These are phyloP conservation scores for Triangularia verruculosa DNA, from an alignment of 2,329 filamentous ascomycete genomes.

Conservation along the genomic window DNA sequence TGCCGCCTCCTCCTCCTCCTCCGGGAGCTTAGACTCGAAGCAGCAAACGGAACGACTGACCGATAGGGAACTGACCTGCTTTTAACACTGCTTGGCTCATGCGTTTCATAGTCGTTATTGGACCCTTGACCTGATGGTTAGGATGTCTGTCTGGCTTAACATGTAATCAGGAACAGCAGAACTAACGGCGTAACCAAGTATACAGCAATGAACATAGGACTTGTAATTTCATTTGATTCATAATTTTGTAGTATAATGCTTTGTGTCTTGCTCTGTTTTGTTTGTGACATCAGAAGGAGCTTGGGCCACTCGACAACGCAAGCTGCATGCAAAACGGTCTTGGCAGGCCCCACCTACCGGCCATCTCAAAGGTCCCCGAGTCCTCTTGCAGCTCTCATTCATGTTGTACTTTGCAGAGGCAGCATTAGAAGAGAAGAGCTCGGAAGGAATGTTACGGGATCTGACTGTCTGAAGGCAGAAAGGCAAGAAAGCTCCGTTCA, in stretches of 20 bases:
- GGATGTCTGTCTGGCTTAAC: background rate
- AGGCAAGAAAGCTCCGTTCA: background rate
- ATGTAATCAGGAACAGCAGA: background rate
- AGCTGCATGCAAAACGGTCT: background rate
- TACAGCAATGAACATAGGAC: conserved; percentile 7
- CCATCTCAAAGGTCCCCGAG: background rate
- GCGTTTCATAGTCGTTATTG: conserved; percentile 9
- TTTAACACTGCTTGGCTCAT: conserved; percentile 17
- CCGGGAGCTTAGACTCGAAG: conserved; percentile 28
- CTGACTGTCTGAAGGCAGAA: background rate
- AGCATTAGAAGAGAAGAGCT: background rate
- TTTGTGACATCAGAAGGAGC: background rate
- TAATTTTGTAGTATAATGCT: background rate
- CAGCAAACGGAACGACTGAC: conserved; percentile 31
- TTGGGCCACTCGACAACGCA: background rate
- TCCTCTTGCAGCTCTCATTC: background rate
- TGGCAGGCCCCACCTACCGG: background rate
- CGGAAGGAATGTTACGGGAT: background rate
- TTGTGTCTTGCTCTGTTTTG: background rate
- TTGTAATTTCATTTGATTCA: conserved; percentile 7
- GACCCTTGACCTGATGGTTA: background rate
- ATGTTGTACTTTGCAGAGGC: background rate
- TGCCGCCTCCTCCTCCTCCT: conserved; percentile 37
- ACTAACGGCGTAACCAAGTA: conserved; percentile 26
- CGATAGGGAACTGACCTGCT: conserved; percentile 20